Conservation (phyloP, 2,329 filamentous ascomycete species). For the Lasiodiplodia sp. region DNA sequence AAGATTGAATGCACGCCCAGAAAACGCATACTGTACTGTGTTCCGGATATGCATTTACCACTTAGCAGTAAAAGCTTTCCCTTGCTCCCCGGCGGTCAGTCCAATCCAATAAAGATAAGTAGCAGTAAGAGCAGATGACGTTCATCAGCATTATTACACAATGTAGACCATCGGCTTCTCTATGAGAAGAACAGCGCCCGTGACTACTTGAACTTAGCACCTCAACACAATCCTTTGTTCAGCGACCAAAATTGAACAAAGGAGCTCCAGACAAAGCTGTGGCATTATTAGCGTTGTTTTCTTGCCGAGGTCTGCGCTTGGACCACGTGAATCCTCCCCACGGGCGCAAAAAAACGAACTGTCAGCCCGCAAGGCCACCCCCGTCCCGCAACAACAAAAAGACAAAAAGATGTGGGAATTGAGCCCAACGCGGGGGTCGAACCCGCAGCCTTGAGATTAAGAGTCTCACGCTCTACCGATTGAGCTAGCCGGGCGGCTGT, state of each 20-base stretch:
- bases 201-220: not conserved
- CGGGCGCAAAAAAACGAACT: not conserved
- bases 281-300: not conserved
- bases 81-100: too few species aligned
- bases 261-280: not conserved
- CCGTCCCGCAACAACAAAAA: not conserved
- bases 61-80: too few species aligned
- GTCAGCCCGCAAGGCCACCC: slow-evolving; percentile 31
- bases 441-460: slow-evolving; percentile 33
- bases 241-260: not conserved
- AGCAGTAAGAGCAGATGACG: too few species aligned
- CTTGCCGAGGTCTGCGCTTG: not conserved
- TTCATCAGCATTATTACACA: too few species aligned
- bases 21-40: too few species aligned
- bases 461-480: slow-evolving; percentile 35
- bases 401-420: slow-evolving; percentile 25
- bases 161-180: too few species aligned
- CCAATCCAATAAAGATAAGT: too few species aligned
- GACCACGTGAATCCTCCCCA: not conserved
- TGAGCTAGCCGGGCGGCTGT: slow-evolving; percentile 32
- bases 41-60: too few species aligned
- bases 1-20: too few species aligned
- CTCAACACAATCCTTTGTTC: not conserved
- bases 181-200: too few species aligned
- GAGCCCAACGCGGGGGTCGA: slow-evolving; percentile 31